These are phyloP conservation scores for Melastoma candidum DNA, from an alignment of 441 rosid genomes.

Conservation along the genomic window DNA sequence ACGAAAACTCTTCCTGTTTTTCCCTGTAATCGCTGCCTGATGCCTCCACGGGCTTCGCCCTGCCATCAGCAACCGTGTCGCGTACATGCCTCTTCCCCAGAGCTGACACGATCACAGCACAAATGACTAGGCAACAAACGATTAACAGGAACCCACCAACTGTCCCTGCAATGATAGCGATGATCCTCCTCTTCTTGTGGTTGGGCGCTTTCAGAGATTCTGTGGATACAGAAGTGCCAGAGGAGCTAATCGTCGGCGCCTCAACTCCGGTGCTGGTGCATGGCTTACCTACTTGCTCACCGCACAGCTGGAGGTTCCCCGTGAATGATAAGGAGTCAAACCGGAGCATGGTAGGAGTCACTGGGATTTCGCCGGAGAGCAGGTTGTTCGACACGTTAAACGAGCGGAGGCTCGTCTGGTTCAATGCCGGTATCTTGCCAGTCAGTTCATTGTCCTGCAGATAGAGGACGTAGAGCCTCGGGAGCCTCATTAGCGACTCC, in stretches of 20 bases:
- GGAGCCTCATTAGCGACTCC: slow-evolving; percentile 35
- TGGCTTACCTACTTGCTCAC: neutral
- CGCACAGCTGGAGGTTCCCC: neutral
- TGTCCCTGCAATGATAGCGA: slow-evolving; percentile 36
- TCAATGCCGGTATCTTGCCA: slow-evolving; percentile 58
- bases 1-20: slow-evolving; percentile 48
- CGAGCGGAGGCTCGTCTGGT: slow-evolving; percentile 61
- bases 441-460: slow-evolving; percentile 49
- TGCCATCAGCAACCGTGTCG: slow-evolving; percentile 9
- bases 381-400: neutral
- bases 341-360: neutral
- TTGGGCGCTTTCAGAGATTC: neutral
- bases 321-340: neutral
- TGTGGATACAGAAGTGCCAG: slow-evolving; percentile 7
- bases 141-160: slow-evolving; percentile 31
- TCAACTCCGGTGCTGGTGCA: neutral
- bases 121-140: slow-evolving; percentile 15
- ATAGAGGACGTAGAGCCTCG: slow-evolving; percentile 42
- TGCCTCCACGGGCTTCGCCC: slow-evolving; percentile 17
- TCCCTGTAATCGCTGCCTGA: slow-evolving; percentile 24
- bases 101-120: slow-evolving; percentile 9
- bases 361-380: neutral
- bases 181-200: slow-evolving; percentile 20
- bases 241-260: slow-evolving; percentile 29
- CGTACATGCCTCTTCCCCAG: slow-evolving; percentile 10